A percentile compares a stretch with the other conserved stretches of the same genome.
Conservation (phyloP, 305 asterid genomes). For the Striga hermonthica region DNA sequence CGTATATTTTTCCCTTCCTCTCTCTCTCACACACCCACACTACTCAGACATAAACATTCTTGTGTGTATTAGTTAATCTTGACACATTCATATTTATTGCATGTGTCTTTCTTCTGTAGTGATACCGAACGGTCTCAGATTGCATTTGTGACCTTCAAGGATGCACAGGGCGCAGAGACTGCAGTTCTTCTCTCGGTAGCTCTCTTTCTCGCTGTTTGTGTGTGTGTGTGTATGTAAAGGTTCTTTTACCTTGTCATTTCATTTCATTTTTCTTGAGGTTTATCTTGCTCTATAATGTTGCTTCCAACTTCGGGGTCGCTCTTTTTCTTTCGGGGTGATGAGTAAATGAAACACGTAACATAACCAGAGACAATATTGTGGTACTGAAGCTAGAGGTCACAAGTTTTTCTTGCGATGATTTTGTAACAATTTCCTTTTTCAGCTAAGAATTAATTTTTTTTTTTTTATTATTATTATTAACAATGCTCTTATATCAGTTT, state of each 20-base stretch:
- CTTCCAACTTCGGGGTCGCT: conserved; percentile 16
- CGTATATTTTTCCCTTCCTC: conserved; percentile 19
- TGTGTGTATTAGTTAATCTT: not conserved
- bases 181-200: conserved; percentile 92
- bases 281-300: conserved; percentile 4
- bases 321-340: conserved; percentile 1
- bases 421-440: not conserved
- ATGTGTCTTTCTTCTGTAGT: conserved; percentile 40
- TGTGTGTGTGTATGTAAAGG: not conserved
- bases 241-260: not conserved
- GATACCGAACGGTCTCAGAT: conserved; percentile 69
- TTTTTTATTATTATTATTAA: no score
- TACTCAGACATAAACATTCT: not conserved
- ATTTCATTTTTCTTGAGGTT: not conserved
- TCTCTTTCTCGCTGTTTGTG: conserved; percentile 23
- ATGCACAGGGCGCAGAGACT: conserved; percentile 86
- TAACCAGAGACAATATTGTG: not conserved
- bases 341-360: not conserved
- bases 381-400: conserved; percentile 6
- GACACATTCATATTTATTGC: conserved; percentile 20
- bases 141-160: conserved; percentile 90
- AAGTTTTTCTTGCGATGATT: not conserved
- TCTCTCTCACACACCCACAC: not conserved
- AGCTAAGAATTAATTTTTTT: no score
- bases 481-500: no score